Evolutionary conservation across 768 basidiomycete genomes (phyloP), one percentile per base, ranked within the genome.

Genomic region (Suillus americanus): DNA sequence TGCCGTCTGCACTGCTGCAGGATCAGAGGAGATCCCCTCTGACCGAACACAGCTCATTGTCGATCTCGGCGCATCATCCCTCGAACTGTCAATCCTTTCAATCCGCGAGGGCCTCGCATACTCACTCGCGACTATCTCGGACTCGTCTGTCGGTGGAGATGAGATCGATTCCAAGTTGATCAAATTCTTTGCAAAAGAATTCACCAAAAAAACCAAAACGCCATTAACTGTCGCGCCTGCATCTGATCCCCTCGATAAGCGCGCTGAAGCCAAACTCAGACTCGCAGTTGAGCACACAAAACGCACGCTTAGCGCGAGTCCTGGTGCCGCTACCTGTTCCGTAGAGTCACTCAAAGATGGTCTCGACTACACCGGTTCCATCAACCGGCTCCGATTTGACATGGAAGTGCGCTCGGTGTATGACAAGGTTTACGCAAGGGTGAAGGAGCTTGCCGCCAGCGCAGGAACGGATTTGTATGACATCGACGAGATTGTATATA

Each of bases 321-420:
- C 90, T 3, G 90, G 91, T 16, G 92, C 95, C 1, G 95, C 94
- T 2, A 92, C 92, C 1, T 94, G 94, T 78, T 91, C 92, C 18
- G 92, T 99, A 68, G 95, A 97, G 78, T 93, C 91, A 0, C 84
- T 99, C 69, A 97, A 96, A 76, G 95, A 97, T 64, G 97, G 96
- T 1, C 73, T 92, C 43, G 97, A 99, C 77, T 94, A 89, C 73
- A 95, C 92, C 4, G 90, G 88, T 9, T 82, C 85, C 12, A 83
- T 88, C 72, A 86, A 84, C 65, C 79, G 83, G 10, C 75, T 86
- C 65, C 81, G 85, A 10, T 83, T 82, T 67, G 88, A 89, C 67
- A 82, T 89, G 75, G 80, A 89, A 69, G 84, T 84, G 2, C 78
- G 85, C 20, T 68, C 86, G 10, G 79, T 91, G 28, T 93, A 93